Base-by-base conservation (phyloP, 805 yeast species). In the Jamesozyma hellenica region DNA sequence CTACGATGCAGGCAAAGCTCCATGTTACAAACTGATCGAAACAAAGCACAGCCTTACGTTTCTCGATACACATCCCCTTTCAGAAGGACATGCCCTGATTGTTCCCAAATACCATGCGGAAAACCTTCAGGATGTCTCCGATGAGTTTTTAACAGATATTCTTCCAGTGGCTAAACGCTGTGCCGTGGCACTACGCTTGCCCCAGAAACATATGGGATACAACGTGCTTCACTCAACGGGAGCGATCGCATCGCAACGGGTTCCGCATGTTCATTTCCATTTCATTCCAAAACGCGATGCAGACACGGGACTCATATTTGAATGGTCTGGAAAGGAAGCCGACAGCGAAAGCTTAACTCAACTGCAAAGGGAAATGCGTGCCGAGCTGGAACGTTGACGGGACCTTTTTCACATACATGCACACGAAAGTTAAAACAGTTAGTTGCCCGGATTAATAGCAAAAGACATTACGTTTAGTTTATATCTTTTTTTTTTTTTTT, bases 211-310 rank as follows among this genome's bases (percentile, higher is more conserved):
- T 3, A 70, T 70, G 3, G 84, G 85, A 13, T 90, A 88, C 71
- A 92, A 90, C 58, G 59, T 90, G 15, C 67, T 90, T 48, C 97
- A 87, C 61, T 90, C 90, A 70, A 92, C 92, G 51, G 97, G 96
- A 32, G 65, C 82, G 56, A 78, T 87, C 53, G 97, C 97, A 13
- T 96, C 90, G 58, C 97, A 90, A 66, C 80, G 72, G 39, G 96
- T 92, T 41, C 94, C 82, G 49, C 98, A 90, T 60, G 96, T 90
- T 41, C 98, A 90, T 61, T 82, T 90, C 73, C 98, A 90, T 60
- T 75, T 90, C 60, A 92, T 90, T 56, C 98, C 98, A 35, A 90
- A 90, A 71, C 72, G 71, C 43, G 79, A 78, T 51, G 66, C 61
- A 1, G 71, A 71, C 28, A 68, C 88, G 13, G 98, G 98, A 0